Conservation (phyloP, 768 basidiomycete genomes). For the Podaxis sp. region DNA sequence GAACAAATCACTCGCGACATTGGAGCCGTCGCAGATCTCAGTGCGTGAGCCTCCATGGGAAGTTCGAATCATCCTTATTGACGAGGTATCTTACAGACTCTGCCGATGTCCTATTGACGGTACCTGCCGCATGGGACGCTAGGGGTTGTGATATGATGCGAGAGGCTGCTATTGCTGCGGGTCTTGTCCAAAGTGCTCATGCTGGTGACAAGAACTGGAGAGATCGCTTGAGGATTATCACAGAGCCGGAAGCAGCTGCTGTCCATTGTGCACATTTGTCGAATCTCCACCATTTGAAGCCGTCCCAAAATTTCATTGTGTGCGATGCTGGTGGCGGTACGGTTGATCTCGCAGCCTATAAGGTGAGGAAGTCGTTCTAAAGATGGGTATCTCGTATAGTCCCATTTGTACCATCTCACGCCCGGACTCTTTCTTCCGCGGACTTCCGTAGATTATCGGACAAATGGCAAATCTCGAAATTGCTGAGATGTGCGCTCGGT, state of each 20-base stretch:
- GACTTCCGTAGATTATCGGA: slow-evolving; percentile 61
- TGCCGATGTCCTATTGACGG: slow-evolving; percentile 83
- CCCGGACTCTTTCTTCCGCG: slow-evolving; percentile 15
- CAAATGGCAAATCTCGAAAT: slow-evolving; percentile 82
- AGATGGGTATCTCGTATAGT: neutral
- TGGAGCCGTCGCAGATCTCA: slow-evolving; percentile 81
- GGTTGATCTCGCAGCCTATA: slow-evolving; percentile 61
- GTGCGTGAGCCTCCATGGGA: slow-evolving; percentile 37
- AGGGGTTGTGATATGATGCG: slow-evolving; percentile 85
- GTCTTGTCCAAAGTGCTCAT: slow-evolving; percentile 68
- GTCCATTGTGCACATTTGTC: slow-evolving; percentile 85
- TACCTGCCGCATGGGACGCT: slow-evolving; percentile 91
- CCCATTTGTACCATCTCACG: slow-evolving; percentile 10
- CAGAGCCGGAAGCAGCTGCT: slow-evolving; percentile 84
- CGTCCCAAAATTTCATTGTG: slow-evolving; percentile 87
- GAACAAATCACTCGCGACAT: slow-evolving; percentile 86
- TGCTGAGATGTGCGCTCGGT: slow-evolving; percentile 86
- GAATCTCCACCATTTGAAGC: slow-evolving; percentile 72
- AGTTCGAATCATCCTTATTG: slow-evolving; percentile 4
- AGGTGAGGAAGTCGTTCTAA: slow-evolving; percentile 30
- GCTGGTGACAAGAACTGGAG: slow-evolving; percentile 76
- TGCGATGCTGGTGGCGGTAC: slow-evolving; percentile 90
- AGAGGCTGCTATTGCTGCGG: slow-evolving; percentile 77
- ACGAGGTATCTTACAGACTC: slow-evolving; percentile 46
- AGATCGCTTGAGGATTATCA: slow-evolving; percentile 81